phyloP scores from a whole-genome alignment of 768 basidiomycete genomes.

The Suillus clintonianus region DNA sequence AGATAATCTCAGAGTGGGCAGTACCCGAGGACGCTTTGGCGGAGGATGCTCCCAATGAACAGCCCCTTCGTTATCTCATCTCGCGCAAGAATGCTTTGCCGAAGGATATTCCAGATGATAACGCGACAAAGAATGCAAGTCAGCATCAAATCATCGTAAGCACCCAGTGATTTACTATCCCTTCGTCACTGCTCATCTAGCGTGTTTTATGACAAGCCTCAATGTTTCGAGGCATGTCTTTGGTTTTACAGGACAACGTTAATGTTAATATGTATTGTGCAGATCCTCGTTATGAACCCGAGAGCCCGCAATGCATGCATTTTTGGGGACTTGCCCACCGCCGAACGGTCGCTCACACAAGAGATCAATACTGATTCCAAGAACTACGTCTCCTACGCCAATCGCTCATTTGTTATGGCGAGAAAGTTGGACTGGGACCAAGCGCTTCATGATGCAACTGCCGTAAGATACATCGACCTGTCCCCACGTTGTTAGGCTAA shows the following conservation, averaged over 20 bases:
- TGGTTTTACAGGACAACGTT: too few relatives aligned
- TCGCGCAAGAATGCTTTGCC: neutral
- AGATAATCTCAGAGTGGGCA: neutral
- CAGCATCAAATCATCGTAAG: too few relatives aligned
- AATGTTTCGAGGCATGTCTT: too few relatives aligned
- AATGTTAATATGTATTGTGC: too few relatives aligned
- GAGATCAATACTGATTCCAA: neutral
- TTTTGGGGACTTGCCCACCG: neutral
- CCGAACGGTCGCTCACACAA: neutral
- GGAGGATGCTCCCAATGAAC: neutral
- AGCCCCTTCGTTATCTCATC: neutral
- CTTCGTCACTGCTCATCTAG: too few relatives aligned
- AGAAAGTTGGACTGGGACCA: neutral
- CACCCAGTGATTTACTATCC: too few relatives aligned
- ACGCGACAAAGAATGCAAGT: too few relatives aligned
- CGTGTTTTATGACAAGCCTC: too few relatives aligned
- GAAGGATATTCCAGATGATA: neutral
- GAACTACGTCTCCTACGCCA: neutral
- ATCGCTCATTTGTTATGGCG: neutral
- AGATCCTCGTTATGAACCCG: neutral
- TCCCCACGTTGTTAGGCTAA: too few relatives aligned
- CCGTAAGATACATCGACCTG: neutral
- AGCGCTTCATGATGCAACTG: neutral
- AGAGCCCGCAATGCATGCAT: neutral
- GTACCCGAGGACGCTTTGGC: neutral